A percentile compares a stretch with the other conserved stretches of the same genome.
Evolutionary conservation across 139 green algal species (phyloP).

Genomic region (Closterium sp.): DNA sequence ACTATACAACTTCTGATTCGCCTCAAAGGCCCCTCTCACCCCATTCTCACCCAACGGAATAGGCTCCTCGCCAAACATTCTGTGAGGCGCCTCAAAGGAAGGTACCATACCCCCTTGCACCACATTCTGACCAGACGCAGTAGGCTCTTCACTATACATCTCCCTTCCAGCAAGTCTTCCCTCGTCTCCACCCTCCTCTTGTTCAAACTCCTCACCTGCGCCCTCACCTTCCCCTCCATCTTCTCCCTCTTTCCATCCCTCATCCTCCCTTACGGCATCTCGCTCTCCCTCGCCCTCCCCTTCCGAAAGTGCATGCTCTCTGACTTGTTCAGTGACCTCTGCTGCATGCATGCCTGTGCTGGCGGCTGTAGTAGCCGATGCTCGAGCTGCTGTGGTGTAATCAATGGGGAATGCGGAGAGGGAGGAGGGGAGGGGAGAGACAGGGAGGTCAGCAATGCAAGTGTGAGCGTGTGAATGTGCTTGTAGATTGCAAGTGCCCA

Average conservation of each 20-base stretch:
- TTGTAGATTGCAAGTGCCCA: no score
- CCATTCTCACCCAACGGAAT: no score
- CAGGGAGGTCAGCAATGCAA: no score
- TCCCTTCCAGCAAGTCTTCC: neutral
- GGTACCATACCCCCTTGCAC: neutral
- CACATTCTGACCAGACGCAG: neutral
- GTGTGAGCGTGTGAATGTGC: no score
- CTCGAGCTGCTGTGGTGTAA: no score
- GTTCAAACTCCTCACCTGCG: neutral
- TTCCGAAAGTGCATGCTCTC: neutral
- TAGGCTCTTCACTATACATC: neutral
- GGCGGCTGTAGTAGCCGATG: no score
- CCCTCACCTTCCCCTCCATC: neutral
- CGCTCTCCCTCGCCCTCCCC: neutral
- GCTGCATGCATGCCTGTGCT: no score
- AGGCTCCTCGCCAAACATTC: no score
- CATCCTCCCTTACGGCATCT: neutral
- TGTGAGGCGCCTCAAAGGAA: neutral
- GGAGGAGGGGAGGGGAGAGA: no score
- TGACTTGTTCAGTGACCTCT: neutral
- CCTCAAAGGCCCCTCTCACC: no score
- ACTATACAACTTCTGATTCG: neutral
- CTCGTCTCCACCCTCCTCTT: neutral
- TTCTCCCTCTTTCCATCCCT: neutral
- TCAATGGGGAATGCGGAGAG: no score